These are phyloP conservation scores for Neopestalotiopsis sp. DNA, from an alignment of 2,329 filamentous ascomycete genomes.

Conservation along the genomic window DNA sequence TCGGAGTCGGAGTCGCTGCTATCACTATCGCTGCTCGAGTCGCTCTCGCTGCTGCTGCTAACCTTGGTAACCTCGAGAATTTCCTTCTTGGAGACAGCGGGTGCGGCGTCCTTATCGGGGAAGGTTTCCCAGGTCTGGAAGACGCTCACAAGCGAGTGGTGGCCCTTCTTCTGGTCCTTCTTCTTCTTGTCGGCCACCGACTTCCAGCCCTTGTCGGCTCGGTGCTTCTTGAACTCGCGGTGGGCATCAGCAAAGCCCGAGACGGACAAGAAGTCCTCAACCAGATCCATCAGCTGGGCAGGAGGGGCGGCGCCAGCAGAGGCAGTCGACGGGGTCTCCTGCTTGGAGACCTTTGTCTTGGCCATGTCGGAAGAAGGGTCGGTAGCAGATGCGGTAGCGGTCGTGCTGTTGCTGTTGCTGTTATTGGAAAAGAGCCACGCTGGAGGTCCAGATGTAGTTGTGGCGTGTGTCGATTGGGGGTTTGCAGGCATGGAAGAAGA, in stretches of 20 bases:
- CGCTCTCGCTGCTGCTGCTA: slow-evolving; percentile 31
- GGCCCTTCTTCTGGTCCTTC: slow-evolving; percentile 34
- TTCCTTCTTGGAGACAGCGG: slow-evolving; percentile 29
- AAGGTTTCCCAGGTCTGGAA: slow-evolving; percentile 57
- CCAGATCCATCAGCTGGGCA: slow-evolving; percentile 67
- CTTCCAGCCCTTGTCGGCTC: slow-evolving; percentile 58
- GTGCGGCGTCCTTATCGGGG: slow-evolving; percentile 36
- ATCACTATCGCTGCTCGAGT: slow-evolving; percentile 21
- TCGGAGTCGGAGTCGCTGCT: slow-evolving; percentile 37
- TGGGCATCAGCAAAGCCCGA: slow-evolving; percentile 69
- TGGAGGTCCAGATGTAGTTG: slow-evolving; percentile 31
- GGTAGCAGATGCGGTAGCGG: slow-evolving; percentile 21
- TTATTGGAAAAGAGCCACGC: slow-evolving; percentile 42
- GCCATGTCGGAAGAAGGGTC: slow-evolving; percentile 23
- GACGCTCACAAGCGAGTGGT: slow-evolving; percentile 53
- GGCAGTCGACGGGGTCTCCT: slow-evolving; percentile 26
- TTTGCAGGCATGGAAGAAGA: slow-evolving; percentile 11
- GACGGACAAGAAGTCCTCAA: slow-evolving; percentile 70
- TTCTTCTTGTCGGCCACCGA: slow-evolving; percentile 32
- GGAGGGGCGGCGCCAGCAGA: slow-evolving; percentile 49
- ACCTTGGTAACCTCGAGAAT: slow-evolving; percentile 32
- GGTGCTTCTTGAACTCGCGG: slow-evolving; percentile 68
- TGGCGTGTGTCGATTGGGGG: slow-evolving; percentile 17
- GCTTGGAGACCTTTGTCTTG: slow-evolving; percentile 31
- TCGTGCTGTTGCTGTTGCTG: slow-evolving; percentile 14